Conservation (phyloP, 1,284 basidiomycete genomes). For the Fomitopsis palustris region DNA sequence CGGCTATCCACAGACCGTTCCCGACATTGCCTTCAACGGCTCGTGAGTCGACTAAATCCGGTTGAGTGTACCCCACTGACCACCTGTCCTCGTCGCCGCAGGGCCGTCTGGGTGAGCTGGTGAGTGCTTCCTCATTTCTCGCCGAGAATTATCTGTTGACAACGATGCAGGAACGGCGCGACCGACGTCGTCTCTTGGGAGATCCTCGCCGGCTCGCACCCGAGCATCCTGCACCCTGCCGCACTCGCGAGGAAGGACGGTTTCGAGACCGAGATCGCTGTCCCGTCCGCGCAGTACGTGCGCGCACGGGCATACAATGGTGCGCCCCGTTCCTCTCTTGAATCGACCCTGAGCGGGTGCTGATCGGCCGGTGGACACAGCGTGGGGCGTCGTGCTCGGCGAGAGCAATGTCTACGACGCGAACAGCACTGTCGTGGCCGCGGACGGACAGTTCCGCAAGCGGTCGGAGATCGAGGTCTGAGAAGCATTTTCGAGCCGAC, state of each 20-base stretch:
- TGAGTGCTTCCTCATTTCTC: neutral
- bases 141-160: neutral
- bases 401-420: neutral
- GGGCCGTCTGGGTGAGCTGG: neutral
- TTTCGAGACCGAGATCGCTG: neutral
- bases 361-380: neutral
- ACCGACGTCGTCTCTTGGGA: neutral
- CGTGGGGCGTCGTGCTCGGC: neutral
- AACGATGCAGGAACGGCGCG: neutral
- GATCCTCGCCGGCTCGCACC: neutral
- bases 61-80: neutral
- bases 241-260: neutral
- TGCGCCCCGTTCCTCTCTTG: neutral
- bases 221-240: neutral
- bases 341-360: neutral
- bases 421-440: neutral
- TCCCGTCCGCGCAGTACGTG: neutral
- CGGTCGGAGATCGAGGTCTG: neutral
- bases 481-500: too few species aligned
- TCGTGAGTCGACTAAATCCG: neutral
- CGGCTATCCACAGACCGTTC: neutral
- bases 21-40: neutral
- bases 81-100: neutral
- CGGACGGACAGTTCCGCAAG: neutral
- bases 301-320: neutral